Percentiles rank a stretch among this genome's conserved stretches.
phyloP scores from a whole-genome alignment of 805 yeast genomes.

The Debaryomyces castellii region DNA sequence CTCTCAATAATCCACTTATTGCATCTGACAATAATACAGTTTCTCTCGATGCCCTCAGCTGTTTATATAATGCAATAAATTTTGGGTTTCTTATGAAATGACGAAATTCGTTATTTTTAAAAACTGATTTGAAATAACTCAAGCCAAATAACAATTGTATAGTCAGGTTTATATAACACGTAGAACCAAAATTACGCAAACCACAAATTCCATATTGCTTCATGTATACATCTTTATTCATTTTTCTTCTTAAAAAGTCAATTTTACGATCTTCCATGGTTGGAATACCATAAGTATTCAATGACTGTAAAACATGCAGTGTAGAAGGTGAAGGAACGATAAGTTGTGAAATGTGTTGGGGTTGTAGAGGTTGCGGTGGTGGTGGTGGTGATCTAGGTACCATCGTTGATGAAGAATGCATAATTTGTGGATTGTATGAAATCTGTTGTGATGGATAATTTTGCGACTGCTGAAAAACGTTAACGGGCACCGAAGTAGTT shows the following conservation, averaged over 20 bases:
- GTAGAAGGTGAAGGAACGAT: not conserved
- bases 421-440: not conserved
- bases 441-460: not conserved
- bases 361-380: slow-evolving; percentile 3
- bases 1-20: slow-evolving; percentile 52
- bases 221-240: slow-evolving; percentile 15
- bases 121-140: slow-evolving; percentile 46
- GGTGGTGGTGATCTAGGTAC: not conserved
- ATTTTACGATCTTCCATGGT: not conserved
- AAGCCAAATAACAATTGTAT: slow-evolving; percentile 67
- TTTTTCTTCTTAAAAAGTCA: not conserved
- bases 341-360: not conserved
- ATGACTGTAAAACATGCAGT: too few species aligned
- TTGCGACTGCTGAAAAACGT: not conserved
- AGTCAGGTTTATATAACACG: slow-evolving; percentile 76
- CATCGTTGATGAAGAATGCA: not conserved
- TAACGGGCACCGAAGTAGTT: not conserved
- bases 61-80: slow-evolving; percentile 21
- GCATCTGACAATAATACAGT: slow-evolving; percentile 45
- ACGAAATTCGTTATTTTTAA: slow-evolving; percentile 45
- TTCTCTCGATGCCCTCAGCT: slow-evolving; percentile 16
- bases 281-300: not conserved
- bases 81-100: slow-evolving; percentile 39
- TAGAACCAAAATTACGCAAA: slow-evolving; percentile 64
- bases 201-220: slow-evolving; percentile 57